A percentile compares a stretch with the other conserved stretches of the same genome.
Evolutionary conservation across 352 stramenopile species (phyloP).

Genomic region (Phytopythium mirpurense): DNA sequence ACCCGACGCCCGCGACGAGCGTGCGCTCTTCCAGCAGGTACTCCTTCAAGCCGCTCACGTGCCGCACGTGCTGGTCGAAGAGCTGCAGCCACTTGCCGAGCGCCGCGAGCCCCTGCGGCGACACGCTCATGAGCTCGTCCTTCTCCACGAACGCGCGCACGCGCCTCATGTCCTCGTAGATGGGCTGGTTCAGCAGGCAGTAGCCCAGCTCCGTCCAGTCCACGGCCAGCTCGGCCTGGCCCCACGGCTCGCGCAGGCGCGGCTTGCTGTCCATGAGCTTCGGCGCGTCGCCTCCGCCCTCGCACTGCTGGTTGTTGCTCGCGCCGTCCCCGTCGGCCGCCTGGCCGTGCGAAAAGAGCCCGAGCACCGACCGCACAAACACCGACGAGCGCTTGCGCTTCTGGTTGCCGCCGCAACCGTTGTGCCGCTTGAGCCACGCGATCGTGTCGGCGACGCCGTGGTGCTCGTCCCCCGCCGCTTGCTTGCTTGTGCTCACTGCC

Average conservation of each 20-base stretch:
- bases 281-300: conserved; percentile 16
- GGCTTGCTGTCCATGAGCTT: conserved; percentile 16
- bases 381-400: conserved; percentile 42
- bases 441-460: conserved; percentile 54
- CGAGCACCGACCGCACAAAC: conserved; percentile 58
- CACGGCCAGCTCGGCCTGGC: conserved; percentile 29
- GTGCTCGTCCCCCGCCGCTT: neutral
- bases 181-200: conserved; percentile 43
- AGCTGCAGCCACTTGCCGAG: conserved; percentile 56
- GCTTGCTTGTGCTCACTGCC: neutral
- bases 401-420: conserved; percentile 29
- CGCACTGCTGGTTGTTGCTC: conserved; percentile 5
- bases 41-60: conserved; percentile 58
- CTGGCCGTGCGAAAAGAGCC: conserved; percentile 30
- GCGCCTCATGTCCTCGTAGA: conserved; percentile 54
- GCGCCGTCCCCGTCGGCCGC: conserved; percentile 11
- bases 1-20: conserved; percentile 41
- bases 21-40: conserved; percentile 61
- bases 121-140: conserved; percentile 41
- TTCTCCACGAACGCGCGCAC: conserved; percentile 43
- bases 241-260: conserved; percentile 32
- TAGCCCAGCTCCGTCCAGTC: conserved; percentile 54
- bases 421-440: conserved; percentile 63
- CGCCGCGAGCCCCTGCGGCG: conserved; percentile 43
- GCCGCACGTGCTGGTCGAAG: conserved; percentile 57